Evolutionary conservation across 768 basidiomycete genomes (phyloP), one percentile per base, ranked within the genome.

Genomic region (Russula emetica): DNA sequence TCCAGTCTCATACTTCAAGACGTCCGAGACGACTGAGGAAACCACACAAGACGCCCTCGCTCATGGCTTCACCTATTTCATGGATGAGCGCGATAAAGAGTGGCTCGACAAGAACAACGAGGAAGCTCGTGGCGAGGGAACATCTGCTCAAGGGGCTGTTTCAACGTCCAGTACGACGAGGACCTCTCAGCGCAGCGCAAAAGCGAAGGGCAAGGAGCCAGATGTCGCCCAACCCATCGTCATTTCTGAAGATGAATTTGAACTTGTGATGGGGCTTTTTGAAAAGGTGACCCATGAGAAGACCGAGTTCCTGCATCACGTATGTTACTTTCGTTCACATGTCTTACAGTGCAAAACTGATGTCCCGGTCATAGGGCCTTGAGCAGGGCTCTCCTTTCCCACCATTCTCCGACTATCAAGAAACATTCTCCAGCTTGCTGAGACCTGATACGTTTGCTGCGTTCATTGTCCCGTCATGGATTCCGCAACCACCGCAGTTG

Each of bases 71-170:
- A 85, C 86, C 2, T 98, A 98, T 72, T 91, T 85, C 67, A 91
- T 98, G 90, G 96, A 99, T 70, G 97, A 98, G 74, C 87, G 89
- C 20, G 96, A 98, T 77, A 86, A 89, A 70, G 89, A 90, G 67
- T 99, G 96, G 96, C 82, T 99, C 36, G 88, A 91, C 69, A 88
- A 85, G 76, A 93, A 92, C 71, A 97, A 98, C 70, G 87, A 88
- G 71, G 84, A 88, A 61, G 91, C 90, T 2, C 81, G 88, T 16
- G 91, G 89, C 20, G 92, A 94, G 73, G 93, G 93, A 20, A 89
- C 90, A 0, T 91, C 88, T 66, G 81, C 83, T 0, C 90, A 90
- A 70, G 87, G 86, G 24, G 85, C 86, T 6, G 70, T 88, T 47
- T 84, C 85, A 11, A 77, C 78, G 24, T 71, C 77, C 36, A 79